These are phyloP conservation scores for Suhomyces coccinellae DNA, from an alignment of 1,139 yeast genomes.

Conservation along the genomic window DNA sequence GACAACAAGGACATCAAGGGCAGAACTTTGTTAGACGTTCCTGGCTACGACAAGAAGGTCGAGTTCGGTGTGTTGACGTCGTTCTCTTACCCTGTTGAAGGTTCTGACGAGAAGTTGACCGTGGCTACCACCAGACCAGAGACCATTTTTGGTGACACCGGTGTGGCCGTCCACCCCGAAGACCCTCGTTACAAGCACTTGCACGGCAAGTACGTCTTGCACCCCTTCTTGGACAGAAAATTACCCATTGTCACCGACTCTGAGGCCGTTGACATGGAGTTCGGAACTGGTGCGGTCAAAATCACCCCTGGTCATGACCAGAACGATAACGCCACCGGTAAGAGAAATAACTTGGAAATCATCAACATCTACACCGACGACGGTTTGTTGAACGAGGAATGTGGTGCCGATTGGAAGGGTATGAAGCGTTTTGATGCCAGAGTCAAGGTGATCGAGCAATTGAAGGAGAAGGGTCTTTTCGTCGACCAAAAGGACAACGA, in stretches of 20 bases:
- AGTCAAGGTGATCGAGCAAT: slow-evolving; percentile 73
- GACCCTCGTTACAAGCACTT: slow-evolving; percentile 90
- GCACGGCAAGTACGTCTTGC: slow-evolving; percentile 89
- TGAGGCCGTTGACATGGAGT: slow-evolving; percentile 98
- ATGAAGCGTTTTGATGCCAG: slow-evolving; percentile 95
- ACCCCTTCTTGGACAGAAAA: slow-evolving; percentile 85
- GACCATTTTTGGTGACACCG: slow-evolving; percentile 97
- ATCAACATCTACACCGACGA: slow-evolving; percentile 90
- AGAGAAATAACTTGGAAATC: slow-evolving; percentile 85
- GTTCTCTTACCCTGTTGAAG: slow-evolving; percentile 86
- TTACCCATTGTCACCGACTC: slow-evolving; percentile 86
- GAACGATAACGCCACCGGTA: slow-evolving; percentile 95
- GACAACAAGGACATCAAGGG: slow-evolving; percentile 89
- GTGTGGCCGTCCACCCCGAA: slow-evolving; percentile 94
- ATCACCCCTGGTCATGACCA: slow-evolving; percentile 98
- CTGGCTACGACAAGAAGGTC: slow-evolving; percentile 85
- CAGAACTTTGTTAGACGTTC: slow-evolving; percentile 76
- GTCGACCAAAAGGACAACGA: slow-evolving; percentile 90
- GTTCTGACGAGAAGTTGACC: slow-evolving; percentile 81
- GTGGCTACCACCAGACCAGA: slow-evolving; percentile 99
- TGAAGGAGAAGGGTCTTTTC: slow-evolving; percentile 72
- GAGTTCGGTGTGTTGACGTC: slow-evolving; percentile 97
- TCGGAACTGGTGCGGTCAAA: slow-evolving; percentile 99
- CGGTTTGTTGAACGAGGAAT: slow-evolving; percentile 85
- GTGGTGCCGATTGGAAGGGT: slow-evolving; percentile 88